Conservation (phyloP, 352 stramenopile genomes). For the Hyaloperonospora brassicae region DNA sequence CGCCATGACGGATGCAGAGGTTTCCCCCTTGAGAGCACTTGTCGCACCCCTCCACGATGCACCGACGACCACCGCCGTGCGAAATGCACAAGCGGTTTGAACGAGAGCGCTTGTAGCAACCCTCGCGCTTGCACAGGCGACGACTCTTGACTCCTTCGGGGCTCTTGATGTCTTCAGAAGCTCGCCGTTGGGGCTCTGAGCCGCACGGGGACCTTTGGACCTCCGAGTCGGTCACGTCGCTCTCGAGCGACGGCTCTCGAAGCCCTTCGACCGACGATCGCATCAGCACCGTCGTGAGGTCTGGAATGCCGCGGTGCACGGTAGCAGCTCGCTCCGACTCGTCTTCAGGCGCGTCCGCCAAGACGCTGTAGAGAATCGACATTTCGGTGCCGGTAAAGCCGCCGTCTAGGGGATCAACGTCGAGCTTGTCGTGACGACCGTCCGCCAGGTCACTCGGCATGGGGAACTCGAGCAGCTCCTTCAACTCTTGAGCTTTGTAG, state of each 20-base stretch:
- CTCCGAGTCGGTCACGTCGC: constrained; percentile 64
- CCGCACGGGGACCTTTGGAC: constrained; percentile 45
- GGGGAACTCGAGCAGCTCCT: constrained; percentile 70
- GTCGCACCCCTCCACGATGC: constrained; percentile 66
- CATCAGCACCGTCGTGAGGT: constrained; percentile 67
- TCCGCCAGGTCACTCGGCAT: constrained; percentile 51
- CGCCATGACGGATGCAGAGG: constrained; percentile 82
- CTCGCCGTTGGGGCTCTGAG: constrained; percentile 14
- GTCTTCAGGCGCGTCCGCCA: constrained; percentile 68
- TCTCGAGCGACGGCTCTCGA: constrained; percentile 57
- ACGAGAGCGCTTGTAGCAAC: constrained; percentile 83
- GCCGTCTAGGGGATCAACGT: constrained; percentile 69
- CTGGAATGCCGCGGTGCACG: constrained; percentile 61
- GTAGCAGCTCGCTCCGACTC: constrained; percentile 48
- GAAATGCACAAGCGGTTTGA: constrained; percentile 84
- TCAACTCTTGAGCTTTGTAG: constrained; percentile 60
- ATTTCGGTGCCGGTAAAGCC: constrained; percentile 82
- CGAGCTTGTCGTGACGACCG: constrained; percentile 62
- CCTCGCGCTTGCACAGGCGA: constrained; percentile 60
- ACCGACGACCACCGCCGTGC: constrained; percentile 73
- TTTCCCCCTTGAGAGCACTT: constrained; percentile 79
- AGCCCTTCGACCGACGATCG: constrained; percentile 56
- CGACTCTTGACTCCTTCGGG: constrained; percentile 28
- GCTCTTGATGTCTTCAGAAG: constrained; percentile 9
- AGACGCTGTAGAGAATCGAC: constrained; percentile 82